Conservation (phyloP, 1,139 yeast genomes). For the Tardiomyces digboiensis region DNA sequence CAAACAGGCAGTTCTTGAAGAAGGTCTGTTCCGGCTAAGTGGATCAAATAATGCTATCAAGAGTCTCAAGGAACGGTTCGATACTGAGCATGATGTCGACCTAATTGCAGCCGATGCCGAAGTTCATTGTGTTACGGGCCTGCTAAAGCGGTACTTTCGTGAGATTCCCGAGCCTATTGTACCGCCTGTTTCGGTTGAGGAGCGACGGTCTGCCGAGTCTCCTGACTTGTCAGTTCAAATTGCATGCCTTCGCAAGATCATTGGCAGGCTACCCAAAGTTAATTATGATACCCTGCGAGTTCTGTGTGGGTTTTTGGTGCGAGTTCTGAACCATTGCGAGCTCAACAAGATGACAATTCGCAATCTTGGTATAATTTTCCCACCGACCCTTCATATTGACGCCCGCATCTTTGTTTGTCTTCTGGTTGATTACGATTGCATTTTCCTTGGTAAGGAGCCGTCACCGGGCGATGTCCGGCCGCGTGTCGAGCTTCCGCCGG, state of each 20-base stretch:
- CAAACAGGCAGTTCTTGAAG: slow-evolving; percentile 71
- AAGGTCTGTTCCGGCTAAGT: slow-evolving; percentile 84
- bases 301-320: slow-evolving; percentile 55
- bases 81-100: slow-evolving; percentile 54
- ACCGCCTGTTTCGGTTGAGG: slow-evolving; percentile 37
- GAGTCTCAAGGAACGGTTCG: slow-evolving; percentile 58
- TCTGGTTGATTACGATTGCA: slow-evolving; percentile 52
- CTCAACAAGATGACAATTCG: slow-evolving; percentile 76
- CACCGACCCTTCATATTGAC: slow-evolving; percentile 73
- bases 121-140: slow-evolving; percentile 71
- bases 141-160: slow-evolving; percentile 64
- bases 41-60: slow-evolving; percentile 82
- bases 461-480: no score
- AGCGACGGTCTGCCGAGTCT: slow-evolving; percentile 29
- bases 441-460: slow-evolving; percentile 32
- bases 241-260: slow-evolving; percentile 23
- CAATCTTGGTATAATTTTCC: slow-evolving; percentile 75
- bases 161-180: slow-evolving; percentile 60
- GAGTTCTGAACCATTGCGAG: slow-evolving; percentile 53
- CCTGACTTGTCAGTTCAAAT: slow-evolving; percentile 25
- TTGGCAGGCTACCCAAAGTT: slow-evolving; percentile 34
- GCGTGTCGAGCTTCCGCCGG: no score
- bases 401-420: slow-evolving; percentile 53
- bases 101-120: slow-evolving; percentile 40
- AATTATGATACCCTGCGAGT: slow-evolving; percentile 56